Conservation (phyloP, 805 yeast genomes). For the Isabelozyma pseudorhagii region DNA sequence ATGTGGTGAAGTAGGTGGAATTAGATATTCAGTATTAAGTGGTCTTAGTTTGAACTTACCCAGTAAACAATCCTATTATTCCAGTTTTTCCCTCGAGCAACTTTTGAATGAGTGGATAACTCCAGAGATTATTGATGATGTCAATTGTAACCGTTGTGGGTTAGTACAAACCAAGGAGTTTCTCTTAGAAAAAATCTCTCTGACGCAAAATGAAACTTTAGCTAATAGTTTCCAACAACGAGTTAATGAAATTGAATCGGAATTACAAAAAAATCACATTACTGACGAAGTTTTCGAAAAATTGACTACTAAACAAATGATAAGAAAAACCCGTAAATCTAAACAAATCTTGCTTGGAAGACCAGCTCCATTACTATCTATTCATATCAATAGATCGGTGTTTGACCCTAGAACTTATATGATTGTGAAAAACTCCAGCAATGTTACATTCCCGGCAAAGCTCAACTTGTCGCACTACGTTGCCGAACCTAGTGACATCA, state of each 20-base stretch:
- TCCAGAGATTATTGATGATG: constrained; percentile 88
- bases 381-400: constrained; percentile 90
- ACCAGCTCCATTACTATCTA: constrained; percentile 78
- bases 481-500: constrained; percentile 65
- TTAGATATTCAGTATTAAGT: constrained; percentile 74
- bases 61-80: constrained; percentile 26
- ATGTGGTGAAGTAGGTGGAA: constrained; percentile 95
- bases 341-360: constrained; percentile 78
- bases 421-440: constrained; percentile 80
- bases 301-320: constrained; percentile 71
- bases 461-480: constrained; percentile 69
- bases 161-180: constrained; percentile 57
- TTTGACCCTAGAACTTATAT: constrained; percentile 84
- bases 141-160: constrained; percentile 92
- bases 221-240: constrained; percentile 26
- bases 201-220: constrained; percentile 33
- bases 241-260: constrained; percentile 34
- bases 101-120: constrained; percentile 64
- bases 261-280: constrained; percentile 63
- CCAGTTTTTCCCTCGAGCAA: constrained; percentile 41
- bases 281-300: constrained; percentile 75
- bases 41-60: constrained; percentile 74
- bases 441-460: constrained; percentile 69
- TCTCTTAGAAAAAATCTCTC: constrained; percentile 38
- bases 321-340: constrained; percentile 72